Conservation (phyloP, 2,329 filamentous ascomycete genomes). For the Sporothrix euskadiensis region DNA sequence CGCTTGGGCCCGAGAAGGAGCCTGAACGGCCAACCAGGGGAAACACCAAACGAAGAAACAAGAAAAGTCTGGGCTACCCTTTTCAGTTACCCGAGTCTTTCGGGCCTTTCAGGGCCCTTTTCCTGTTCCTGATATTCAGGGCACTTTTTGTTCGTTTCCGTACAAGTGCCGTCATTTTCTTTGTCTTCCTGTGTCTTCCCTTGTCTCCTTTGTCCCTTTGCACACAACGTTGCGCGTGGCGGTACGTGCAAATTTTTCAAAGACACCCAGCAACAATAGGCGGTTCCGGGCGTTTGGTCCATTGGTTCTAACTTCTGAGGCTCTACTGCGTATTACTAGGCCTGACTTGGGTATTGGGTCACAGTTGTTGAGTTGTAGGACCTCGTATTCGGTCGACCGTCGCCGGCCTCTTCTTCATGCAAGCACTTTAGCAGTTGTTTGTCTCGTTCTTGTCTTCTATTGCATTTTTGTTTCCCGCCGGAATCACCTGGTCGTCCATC, state of each 20-base stretch:
- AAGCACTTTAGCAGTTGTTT: neutral
- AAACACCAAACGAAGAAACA: neutral
- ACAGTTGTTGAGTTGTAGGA: neutral
- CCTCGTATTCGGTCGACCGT: slow-evolving; percentile 18
- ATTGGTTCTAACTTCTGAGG: neutral
- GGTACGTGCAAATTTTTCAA: neutral
- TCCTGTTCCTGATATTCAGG: neutral
- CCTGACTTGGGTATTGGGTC: neutral
- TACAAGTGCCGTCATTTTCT: neutral
- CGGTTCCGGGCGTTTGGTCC: neutral
- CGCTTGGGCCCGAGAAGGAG: neutral
- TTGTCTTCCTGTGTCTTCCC: neutral
- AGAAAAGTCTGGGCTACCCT: neutral
- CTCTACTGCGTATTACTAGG: neutral
- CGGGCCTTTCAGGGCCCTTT: neutral
- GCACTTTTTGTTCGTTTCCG: neutral
- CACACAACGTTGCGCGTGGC: slow-evolving; percentile 24
- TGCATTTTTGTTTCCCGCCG: neutral
- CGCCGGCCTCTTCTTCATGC: neutral
- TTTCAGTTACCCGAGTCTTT: neutral
- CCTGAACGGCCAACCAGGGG: neutral
- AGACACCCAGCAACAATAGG: neutral
- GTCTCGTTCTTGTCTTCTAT: neutral
- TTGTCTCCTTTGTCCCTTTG: neutral
- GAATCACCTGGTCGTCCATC: neutral